A percentile compares a stretch with the other conserved stretches of the same genome.
These are phyloP conservation scores for Punctularia strigosozonata DNA, from an alignment of 768 basidiomycete genomes.

Conservation along the genomic window DNA sequence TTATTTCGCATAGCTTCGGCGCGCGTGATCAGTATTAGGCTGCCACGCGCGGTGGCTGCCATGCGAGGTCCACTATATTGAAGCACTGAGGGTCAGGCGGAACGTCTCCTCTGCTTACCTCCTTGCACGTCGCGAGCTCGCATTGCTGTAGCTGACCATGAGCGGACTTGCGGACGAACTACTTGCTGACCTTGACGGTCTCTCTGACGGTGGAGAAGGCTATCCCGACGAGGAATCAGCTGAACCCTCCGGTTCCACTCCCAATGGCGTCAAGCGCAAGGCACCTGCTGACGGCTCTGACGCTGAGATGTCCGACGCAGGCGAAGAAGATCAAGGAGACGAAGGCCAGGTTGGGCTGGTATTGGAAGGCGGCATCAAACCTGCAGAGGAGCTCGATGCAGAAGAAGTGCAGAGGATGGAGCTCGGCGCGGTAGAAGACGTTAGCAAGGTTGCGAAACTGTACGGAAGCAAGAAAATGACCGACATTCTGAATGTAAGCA, in stretches of 20 bases:
- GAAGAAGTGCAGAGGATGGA: conserved; percentile 97
- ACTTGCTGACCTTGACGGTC: conserved; percentile 81
- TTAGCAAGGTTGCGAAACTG: conserved; percentile 79
- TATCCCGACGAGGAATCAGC: conserved; percentile 16
- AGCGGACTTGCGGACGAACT: conserved; percentile 85
- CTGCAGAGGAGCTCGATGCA: conserved; percentile 90
- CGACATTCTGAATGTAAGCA: conserved; percentile 68
- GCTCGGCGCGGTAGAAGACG: conserved; percentile 72
- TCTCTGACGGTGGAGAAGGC: conserved; percentile 50
- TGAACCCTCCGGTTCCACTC: conserved; percentile 9
- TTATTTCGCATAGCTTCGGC: too few species aligned
- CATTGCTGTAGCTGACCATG: too few species aligned
- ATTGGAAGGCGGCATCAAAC: conserved; percentile 77
- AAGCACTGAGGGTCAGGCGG: not conserved
- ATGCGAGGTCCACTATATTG: not conserved
- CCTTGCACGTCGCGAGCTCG: too few species aligned
- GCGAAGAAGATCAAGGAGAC: conserved; percentile 32
- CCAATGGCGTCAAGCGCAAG: conserved; percentile 50
- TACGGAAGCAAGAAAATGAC: conserved; percentile 79
- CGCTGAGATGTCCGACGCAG: conserved; percentile 44
- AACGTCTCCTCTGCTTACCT: not conserved
- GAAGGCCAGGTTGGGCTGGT: conserved; percentile 43
- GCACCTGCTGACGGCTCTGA: conserved; percentile 35
- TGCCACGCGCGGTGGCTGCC: not conserved
- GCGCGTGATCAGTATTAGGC: not conserved